phyloP scores from a whole-genome alignment of 495 filamentous ascomycete genomes.

The Daldinia grandis region DNA sequence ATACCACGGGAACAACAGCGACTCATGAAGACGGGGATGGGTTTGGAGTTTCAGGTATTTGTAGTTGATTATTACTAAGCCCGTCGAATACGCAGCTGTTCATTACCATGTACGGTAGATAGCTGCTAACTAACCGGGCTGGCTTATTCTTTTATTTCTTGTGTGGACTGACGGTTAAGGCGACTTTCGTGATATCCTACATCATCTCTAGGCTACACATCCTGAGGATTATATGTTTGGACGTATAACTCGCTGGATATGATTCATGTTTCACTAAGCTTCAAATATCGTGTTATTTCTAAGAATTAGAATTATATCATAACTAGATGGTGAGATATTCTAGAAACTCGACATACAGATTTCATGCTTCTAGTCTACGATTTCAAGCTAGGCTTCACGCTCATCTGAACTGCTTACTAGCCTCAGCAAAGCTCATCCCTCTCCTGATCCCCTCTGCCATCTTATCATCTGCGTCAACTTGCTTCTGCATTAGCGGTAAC shows the following conservation, averaged over 20 bases:
- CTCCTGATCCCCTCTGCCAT: constrained; percentile 60
- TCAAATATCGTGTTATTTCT: neutral
- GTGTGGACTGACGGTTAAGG: neutral
- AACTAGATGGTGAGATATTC: neutral
- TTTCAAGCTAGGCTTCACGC: neutral
- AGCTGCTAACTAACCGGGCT: neutral
- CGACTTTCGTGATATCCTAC: neutral
- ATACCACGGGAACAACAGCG: constrained; percentile 36
- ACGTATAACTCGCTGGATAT: neutral
- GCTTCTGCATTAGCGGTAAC: constrained; percentile 57
- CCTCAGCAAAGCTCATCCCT: constrained; percentile 62
- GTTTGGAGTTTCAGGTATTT: constrained; percentile 26
- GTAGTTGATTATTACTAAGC: neutral
- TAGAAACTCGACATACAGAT: neutral
- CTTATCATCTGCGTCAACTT: constrained; percentile 63
- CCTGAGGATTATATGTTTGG: neutral
- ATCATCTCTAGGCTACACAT: neutral
- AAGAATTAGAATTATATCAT: neutral
- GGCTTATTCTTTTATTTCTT: neutral
- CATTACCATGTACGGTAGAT: neutral
- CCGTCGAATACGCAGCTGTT: neutral
- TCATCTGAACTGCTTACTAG: constrained; percentile 56
- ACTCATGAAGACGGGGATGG: constrained; percentile 23
- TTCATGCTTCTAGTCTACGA: neutral
- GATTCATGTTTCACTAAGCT: neutral